These are phyloP conservation scores for Gloeopeniophorella convolvens DNA, from an alignment of 768 basidiomycete genomes.

Conservation along the genomic window DNA sequence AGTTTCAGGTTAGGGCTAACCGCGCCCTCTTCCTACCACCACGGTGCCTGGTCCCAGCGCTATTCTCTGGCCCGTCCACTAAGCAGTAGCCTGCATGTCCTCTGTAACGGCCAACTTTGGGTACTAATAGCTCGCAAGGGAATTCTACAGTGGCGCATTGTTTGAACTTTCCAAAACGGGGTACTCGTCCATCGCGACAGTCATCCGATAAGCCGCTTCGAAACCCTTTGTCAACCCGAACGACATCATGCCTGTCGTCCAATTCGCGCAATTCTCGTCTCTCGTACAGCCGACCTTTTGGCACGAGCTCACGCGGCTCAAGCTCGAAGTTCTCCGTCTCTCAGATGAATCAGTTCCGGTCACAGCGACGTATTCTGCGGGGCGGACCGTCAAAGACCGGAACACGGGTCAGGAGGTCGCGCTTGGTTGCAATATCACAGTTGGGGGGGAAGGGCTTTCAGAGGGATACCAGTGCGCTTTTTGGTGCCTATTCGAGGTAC, in stretches of 20 bases:
- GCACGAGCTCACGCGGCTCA: slow-evolving; percentile 82
- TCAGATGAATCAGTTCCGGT: slow-evolving; percentile 65
- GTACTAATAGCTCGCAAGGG: too few species aligned
- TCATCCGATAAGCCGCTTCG: not conserved
- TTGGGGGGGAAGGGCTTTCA: slow-evolving; percentile 62
- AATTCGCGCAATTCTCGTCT: slow-evolving; percentile 86
- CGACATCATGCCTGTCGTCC: slow-evolving; percentile 52
- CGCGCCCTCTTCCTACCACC: too few species aligned
- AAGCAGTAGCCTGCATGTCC: too few species aligned
- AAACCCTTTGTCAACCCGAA: not conserved
- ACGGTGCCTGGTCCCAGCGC: too few species aligned
- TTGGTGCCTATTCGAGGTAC: not conserved
- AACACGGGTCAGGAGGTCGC: slow-evolving; percentile 69
- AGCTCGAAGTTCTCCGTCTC: slow-evolving; percentile 85
- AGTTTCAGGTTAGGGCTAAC: too few species aligned
- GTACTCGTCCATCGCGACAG: not conserved
- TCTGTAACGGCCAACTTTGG: too few species aligned
- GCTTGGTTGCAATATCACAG: slow-evolving; percentile 57
- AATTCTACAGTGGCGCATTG: too few species aligned
- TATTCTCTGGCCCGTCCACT: too few species aligned
- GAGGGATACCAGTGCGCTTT: slow-evolving; percentile 38
- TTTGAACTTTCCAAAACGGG: not conserved
- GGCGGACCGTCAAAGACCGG: slow-evolving; percentile 66
- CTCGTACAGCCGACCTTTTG: slow-evolving; percentile 88
- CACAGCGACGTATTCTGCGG: slow-evolving; percentile 61